Evolutionary conservation across 768 basidiomycete genomes (phyloP).

Genomic region (Rhodotorula sphaerocarpa): DNA sequence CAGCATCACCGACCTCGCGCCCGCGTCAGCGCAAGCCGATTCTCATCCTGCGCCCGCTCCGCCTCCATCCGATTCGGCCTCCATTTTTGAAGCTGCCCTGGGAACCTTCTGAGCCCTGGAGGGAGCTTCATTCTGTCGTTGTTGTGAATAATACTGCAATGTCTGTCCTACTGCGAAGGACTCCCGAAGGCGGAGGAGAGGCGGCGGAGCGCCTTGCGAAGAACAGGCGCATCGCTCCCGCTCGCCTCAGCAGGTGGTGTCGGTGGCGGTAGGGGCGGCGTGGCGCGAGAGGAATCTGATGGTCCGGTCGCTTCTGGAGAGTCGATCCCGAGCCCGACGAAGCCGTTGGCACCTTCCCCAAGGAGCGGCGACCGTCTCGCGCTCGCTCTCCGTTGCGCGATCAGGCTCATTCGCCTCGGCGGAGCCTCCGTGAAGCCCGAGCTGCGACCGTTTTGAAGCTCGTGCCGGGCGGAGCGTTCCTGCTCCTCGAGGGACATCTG

Average conservation of each 20-base stretch:
- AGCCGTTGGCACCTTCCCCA: no score
- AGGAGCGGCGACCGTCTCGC: background rate
- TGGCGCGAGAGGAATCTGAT: no score
- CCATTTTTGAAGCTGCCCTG: background rate
- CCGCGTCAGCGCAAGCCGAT: no score
- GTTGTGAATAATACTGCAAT: no score
- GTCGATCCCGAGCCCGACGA: no score
- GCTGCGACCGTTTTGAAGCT: no score
- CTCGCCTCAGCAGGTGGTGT: background rate
- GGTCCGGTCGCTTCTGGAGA: no score
- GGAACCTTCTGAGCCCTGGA: background rate
- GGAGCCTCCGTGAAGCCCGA: conserved; percentile 68
- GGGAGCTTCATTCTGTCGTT: background rate
- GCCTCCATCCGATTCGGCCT: background rate
- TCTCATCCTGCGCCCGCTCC: background rate
- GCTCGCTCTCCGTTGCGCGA: conserved; percentile 3
- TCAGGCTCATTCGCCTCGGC: conserved; percentile 1
- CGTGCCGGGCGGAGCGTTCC: conserved; percentile 54
- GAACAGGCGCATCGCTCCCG: background rate
- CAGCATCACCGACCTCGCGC: no score
- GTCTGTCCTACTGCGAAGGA: no score
- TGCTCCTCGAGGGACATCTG: conserved; percentile 71
- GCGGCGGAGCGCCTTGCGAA: conserved; percentile 14
- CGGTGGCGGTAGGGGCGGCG: no score
- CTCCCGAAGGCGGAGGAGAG: conserved; percentile 1